Base-by-base conservation (phyloP, 495 filamentous ascomycete species). In the Daldinia childiae region DNA sequence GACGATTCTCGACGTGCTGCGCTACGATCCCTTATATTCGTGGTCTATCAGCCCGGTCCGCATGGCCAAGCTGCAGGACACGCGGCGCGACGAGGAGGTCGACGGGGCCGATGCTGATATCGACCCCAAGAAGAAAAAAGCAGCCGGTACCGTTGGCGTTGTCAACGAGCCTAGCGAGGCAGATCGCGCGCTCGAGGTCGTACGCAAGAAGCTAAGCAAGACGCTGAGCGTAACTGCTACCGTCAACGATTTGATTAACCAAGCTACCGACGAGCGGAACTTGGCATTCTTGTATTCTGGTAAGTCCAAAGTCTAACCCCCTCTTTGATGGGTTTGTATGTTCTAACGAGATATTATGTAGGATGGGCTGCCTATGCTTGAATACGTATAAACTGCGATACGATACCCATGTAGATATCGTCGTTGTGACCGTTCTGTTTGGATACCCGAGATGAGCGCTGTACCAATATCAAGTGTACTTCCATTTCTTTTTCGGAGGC, bases 201-300 rank as follows among this genome's bases (percentile, higher is more conserved):
- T 99, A 24, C 88, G 90, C 66, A 98, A 97, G 86, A 99, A 99
- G 82, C 80, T 99, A 74, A 90, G 89, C 72, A 96, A 97, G 83
- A 95, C 91, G 45, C 79, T 99, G 74, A 98, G 95, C 78, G 95
- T 97, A 19, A 90, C 89, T 59, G 95, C 95, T 15, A 97, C 94
- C 43, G 95, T 99, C 29, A 98, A 97, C 74, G 95, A 98, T 77
- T 81, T 99, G 62, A 98, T 98, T 68, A 95, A 98, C 77, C 91
- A 95, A 81, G 95, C 96, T 24, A 93, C 90, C 11, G 96, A 98
- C 81, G 94, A 95, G 83, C 86, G 87, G 75, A 98, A 99, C 78
- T 78, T 99, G 74, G 96, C 96, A 4, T 88, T 98, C 52, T 83
- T 99, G 68, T 99, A 93, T 86, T 90, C 88, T 77, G 94, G 93